A percentile compares a stretch with the other conserved stretches of the same genome.
Evolutionary conservation across 2,329 filamentous ascomycete species (phyloP).

Genomic region (Epichloe aotearoae): DNA sequence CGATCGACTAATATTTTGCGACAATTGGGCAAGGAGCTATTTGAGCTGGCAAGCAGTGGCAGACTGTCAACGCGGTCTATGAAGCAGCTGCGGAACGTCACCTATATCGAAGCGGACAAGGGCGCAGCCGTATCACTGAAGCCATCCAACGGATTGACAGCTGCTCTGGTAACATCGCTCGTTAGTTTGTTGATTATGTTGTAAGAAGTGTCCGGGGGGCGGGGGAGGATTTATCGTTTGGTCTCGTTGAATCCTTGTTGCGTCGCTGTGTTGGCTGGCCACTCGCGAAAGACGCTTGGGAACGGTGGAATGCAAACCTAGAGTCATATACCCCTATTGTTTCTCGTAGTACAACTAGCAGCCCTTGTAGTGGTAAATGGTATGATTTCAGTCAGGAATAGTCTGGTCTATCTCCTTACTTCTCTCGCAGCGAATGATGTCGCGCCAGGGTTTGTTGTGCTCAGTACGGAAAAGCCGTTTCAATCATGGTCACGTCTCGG

Average conservation of each 20-base stretch:
- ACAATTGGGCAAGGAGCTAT: slow-evolving; percentile 36
- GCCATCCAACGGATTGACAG: slow-evolving; percentile 7
- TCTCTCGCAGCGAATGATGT: neutral
- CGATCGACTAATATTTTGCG: slow-evolving; percentile 45
- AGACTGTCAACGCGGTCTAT: slow-evolving; percentile 21
- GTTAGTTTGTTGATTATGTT: neutral
- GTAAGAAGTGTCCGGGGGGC: neutral
- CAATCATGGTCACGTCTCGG: neutral
- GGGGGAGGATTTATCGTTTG: too few relatives aligned
- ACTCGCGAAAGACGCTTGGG: neutral
- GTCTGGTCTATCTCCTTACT: neutral
- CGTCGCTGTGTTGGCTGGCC: neutral
- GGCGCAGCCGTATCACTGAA: slow-evolving; percentile 11
- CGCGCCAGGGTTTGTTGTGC: neutral
- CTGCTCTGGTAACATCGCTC: slow-evolving; percentile 2
- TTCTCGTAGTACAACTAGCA: neutral
- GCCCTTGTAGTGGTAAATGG: slow-evolving; percentile 3
- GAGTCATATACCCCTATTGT: slow-evolving; percentile 5
- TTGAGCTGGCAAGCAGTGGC: slow-evolving; percentile 30
- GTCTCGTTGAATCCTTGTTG: neutral
- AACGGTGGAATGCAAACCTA: slow-evolving; percentile 4
- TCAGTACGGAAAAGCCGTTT: neutral
- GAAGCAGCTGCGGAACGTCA: slow-evolving; percentile 19
- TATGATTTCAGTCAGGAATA: neutral
- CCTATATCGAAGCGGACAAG: slow-evolving; percentile 21